Evolutionary conservation across 2,329 filamentous ascomycete genomes (phyloP).

Genomic region (Fusarium compactum): DNA sequence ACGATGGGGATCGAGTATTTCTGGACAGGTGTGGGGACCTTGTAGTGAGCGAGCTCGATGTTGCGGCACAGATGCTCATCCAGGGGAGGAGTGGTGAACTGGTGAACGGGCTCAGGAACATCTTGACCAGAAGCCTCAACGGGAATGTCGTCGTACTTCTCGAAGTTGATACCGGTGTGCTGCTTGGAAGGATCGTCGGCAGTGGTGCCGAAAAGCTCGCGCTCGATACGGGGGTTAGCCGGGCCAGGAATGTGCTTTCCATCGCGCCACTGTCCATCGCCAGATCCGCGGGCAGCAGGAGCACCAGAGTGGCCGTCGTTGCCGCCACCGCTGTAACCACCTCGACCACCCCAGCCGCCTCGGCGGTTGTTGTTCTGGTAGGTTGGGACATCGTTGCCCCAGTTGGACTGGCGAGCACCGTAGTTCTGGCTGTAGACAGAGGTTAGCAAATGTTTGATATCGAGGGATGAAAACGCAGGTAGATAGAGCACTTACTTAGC

Average conservation of each 20-base stretch:
- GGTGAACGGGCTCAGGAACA: slow-evolving; percentile 89
- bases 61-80: slow-evolving; percentile 94
- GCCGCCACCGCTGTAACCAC: slow-evolving; percentile 54
- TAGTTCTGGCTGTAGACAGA: slow-evolving; percentile 45
- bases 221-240: slow-evolving; percentile 88
- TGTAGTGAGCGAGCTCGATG: slow-evolving; percentile 95
- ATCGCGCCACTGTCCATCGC: slow-evolving; percentile 95
- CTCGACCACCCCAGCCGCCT: slow-evolving; percentile 53
- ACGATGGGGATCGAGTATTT: slow-evolving; percentile 99
- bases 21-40: slow-evolving; percentile 95
- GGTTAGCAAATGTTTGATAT: slow-evolving; percentile 32
- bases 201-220: slow-evolving; percentile 90
- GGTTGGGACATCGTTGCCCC: slow-evolving; percentile 48
- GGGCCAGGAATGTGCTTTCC: slow-evolving; percentile 96
- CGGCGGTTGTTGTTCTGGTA: slow-evolving; percentile 50
- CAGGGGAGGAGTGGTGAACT: slow-evolving; percentile 93
- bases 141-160: slow-evolving; percentile 99
- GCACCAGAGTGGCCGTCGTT: slow-evolving; percentile 80
- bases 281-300: slow-evolving; percentile 79
- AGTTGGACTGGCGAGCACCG: slow-evolving; percentile 53
- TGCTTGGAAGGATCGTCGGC: slow-evolving; percentile 96
- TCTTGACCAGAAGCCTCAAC: slow-evolving; percentile 96
- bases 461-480: background rate
- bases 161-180: slow-evolving; percentile 99
- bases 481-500: slow-evolving; percentile 63